Percentiles rank a stretch among this genome's conserved stretches.
Conservation (phyloP, 148 eudicot species). For the Silene conica region DNA sequence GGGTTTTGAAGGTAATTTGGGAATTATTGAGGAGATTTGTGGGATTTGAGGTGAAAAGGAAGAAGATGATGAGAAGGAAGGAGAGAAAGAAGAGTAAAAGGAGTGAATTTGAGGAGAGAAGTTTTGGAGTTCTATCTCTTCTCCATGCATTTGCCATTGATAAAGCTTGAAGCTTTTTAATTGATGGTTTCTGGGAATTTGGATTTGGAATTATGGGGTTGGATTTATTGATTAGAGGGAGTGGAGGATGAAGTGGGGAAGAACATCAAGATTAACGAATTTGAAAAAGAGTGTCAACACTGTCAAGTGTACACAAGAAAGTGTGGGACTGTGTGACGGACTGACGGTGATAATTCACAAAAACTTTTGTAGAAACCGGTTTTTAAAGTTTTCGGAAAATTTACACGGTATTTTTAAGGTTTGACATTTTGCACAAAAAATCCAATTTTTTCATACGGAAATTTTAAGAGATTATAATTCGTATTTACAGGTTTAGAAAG, state of each 20-base stretch:
- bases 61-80: slow-evolving; percentile 46
- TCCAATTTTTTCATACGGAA: no score
- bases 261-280: neutral
- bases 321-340: no score
- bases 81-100: slow-evolving; percentile 47
- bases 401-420: no score
- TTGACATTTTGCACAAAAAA: no score
- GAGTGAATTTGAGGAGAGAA: slow-evolving; percentile 40
- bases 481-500: no score
- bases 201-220: neutral
- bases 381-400: no score
- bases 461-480: no score
- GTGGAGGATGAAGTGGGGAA: neutral
- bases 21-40: slow-evolving; percentile 26
- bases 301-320: no score
- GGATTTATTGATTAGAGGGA: neutral
- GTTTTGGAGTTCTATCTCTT: slow-evolving; percentile 54
- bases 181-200: neutral
- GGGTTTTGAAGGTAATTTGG: slow-evolving; percentile 18
- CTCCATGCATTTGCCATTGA: slow-evolving; percentile 87
- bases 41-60: slow-evolving; percentile 41
- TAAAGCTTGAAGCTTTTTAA: neutral
- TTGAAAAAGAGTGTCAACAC: neutral
- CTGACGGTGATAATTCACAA: no score
- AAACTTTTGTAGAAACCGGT: no score